Evolutionary conservation across 2,329 filamentous ascomycete genomes (phyloP).

Genomic region (Fusarium virguliforme): DNA sequence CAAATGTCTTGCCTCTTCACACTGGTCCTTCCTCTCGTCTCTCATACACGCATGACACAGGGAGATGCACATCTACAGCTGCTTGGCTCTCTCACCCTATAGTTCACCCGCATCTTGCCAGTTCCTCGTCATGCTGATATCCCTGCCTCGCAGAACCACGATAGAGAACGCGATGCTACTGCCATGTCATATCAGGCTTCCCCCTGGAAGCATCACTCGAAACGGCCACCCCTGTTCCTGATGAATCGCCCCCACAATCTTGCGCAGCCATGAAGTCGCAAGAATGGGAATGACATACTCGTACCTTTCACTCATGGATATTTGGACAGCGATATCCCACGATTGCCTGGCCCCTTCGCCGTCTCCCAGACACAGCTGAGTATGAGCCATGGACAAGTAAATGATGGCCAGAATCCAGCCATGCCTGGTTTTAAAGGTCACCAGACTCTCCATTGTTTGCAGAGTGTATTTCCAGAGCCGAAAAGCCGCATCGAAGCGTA

Average conservation of each 20-base stretch:
- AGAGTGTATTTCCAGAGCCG: conserved; percentile 43
- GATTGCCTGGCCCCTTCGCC: conserved; percentile 27
- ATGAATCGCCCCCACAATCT: conserved; percentile 49
- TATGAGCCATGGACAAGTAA: conserved; percentile 52
- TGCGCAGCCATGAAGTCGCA: conserved; percentile 52
- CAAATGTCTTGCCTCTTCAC: no score
- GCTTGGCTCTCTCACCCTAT: no score
- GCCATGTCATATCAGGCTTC: conserved; percentile 48
- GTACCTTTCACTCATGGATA: conserved; percentile 49
- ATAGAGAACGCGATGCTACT: neutral
- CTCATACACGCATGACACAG: no score
- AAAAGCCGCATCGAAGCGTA: conserved; percentile 36
- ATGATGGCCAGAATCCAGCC: conserved; percentile 50
- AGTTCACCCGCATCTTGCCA: neutral
- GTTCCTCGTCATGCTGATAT: neutral
- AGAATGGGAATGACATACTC: conserved; percentile 54
- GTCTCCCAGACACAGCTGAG: conserved; percentile 45
- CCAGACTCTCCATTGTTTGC: conserved; percentile 40
- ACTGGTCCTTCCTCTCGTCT: no score
- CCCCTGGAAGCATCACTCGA: conserved; percentile 54
- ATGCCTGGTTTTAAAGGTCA: conserved; percentile 44
- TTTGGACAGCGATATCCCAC: conserved; percentile 49
- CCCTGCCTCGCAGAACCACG: no score
- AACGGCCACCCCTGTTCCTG: conserved; percentile 51
- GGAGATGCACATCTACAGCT: no score